Evolutionary conservation across 371 early-diverging fungal genomes (phyloP), one percentile per base, ranked within the genome.

Genomic region (Haplosporangium sp.): DNA sequence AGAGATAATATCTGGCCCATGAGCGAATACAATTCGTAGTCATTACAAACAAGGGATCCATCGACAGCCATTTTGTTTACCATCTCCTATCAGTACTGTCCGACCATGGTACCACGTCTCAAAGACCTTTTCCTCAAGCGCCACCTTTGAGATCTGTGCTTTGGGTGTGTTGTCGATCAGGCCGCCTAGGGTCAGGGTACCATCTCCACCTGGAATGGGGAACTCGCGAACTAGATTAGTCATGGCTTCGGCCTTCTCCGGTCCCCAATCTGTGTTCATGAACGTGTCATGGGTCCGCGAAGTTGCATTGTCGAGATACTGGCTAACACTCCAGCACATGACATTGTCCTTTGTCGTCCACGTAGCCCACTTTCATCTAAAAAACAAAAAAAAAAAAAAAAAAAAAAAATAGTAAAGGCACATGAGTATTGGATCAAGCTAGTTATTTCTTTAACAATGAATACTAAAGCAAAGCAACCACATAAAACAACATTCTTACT

Each of bases 31-130:
- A 6, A 18, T 23, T 16, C 20, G 13, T 8, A 21, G 14, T 29
- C 2, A 42, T 23, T 12, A 16, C 20, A 14, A 5, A 43, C 20
- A 11, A 23, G 10, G 41, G 21, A 4, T 20, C 37, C 5, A 5
- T 11, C 10, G 10, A 40, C 36, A 29, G 16, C 16, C 14, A 38
- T 20, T 38, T n/a, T 45, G 57, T 41, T 43, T 62, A 62, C 62
- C 69, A 59, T 69, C 69, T 7, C 69, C 69, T n/a, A 69, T 48
- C 5, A 69, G 51, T 13, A 69, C 69, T 12, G 62, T 56, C 11
- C 69, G 55, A 8, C 62, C 50, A 50, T 47, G n/a, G 46, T 69
- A 56, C 69, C 69, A 69, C 20, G 69, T 69, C 0, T 69, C 57
- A 37, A 56, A 69, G 42, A 69, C 56, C 51, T 62, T 62, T 21